Evolutionary conservation across 2,329 filamentous ascomycete genomes (phyloP), one percentile per base, ranked within the genome.

Genomic region (Fusarium anguioides): DNA sequence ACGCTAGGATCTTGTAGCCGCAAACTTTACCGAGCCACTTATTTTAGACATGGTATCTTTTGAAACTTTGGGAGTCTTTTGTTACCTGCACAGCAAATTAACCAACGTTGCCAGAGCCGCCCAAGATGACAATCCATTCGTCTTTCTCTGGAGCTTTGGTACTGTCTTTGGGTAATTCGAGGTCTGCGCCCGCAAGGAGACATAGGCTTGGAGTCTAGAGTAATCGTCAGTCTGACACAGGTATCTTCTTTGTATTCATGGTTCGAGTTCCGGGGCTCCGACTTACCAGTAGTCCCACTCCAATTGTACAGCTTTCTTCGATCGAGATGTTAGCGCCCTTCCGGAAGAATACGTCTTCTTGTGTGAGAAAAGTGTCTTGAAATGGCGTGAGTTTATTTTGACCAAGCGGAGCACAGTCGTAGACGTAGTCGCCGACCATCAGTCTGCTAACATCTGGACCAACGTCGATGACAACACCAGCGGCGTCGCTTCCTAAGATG

Each of bases 111-210:
- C 78, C 77, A 33, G 73, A 70, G 4, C 74, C 78, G 1, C 79
- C 79, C 14, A 80, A 54, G 17, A 80, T 57, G 17, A 81, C 58
- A 21, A 80, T 50, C 78, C 79, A 81, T 60, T 79, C 76, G 15
- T 76, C 70, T 17, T 68, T 69, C 10, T 69, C 55, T 3, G 53
- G 26, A 0, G 47, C 64, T 9, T 62, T 57, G 2, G 42, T 46
- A 1, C 62, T 69, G 1, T 60, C 59, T 1, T 64, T 42, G 8
- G 75, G 72, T 2, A 79, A 55, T 2, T 68, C 42, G 0, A 78
- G 42, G 4, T 72, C 63, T 14, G 68, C 46, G 0, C 77, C 77
- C 10, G 69, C 64, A 12, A 80, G 31, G 17, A 81, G 66, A 4
- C 74, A 76, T 3, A 80, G 64, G 8, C 53, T 67, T 8, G 79